Base-by-base conservation (phyloP, 78 protist species). In the Thecamonas trahens region DNA sequence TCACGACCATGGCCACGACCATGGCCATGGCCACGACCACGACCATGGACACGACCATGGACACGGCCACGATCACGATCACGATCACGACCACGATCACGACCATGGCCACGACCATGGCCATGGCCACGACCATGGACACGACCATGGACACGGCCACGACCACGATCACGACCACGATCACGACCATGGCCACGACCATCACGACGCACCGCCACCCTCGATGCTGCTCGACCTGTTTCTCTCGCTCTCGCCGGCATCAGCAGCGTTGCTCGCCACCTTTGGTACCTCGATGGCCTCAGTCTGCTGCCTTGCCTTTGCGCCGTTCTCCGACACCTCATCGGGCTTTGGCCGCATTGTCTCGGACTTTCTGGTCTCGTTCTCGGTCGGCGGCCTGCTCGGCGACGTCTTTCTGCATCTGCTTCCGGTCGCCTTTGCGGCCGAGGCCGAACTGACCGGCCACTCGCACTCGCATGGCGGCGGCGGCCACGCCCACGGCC, bases 401-500 rank as follows among this genome's bases (percentile, higher is more conserved):
- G 91, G 91, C 20, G 91, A 85, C 53, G 91, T 72, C 31, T 67
- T 85, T 69, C 74, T 85, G 29, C 91, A 85, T 72, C 47, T 85
- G 42, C 58, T 85, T 31, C 91, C 91, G 8, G 83, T 79, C 70
- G 63, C 90, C 18, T 1, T 39, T 0, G 58, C 15, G 32, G 29
- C 8, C 58, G 20, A 1, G 14, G 49, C 6, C 53, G n/a, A 47
- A 20, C 2, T 6, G 2, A 35, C 4, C 39, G 38, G 60, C 32
- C 75, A 69, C 66, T 38, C 53, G 6, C 75, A 69, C 57, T 1
- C 47, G 2, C 61, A 54, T 2, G 28, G 35, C 28, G 11, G 2
- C 7, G 61, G 40, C 52, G 67, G 24, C 57, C 66, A 40, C 26
- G 7, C 24, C 37, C 66, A 58, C 31, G 58, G 28, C 49, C 50